phyloP scores from a whole-genome alignment of 2,329 filamentous ascomycete genomes.

The Colletotrichum gloeosporioides region DNA sequence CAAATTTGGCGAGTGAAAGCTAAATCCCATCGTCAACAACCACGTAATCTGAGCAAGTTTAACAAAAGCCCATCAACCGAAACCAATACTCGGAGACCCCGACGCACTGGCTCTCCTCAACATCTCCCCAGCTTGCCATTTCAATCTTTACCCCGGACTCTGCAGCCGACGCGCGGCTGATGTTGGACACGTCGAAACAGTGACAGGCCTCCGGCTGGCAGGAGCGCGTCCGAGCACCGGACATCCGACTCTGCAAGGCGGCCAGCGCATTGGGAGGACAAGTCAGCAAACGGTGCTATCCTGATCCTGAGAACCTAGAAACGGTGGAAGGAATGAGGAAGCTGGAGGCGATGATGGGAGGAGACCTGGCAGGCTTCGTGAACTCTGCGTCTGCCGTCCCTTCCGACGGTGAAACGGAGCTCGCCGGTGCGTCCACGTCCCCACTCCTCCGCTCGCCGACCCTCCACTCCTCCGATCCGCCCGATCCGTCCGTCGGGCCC shows the following conservation, averaged over 20 bases:
- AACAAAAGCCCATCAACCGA: background rate
- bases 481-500: background rate
- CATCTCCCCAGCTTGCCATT: background rate
- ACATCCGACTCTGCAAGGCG: background rate
- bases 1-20: background rate
- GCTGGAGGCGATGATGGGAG: background rate
- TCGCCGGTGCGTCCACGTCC: background rate
- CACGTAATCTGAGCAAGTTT: background rate
- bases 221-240: constrained; percentile 5
- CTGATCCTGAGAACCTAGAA: background rate
- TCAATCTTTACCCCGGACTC: background rate
- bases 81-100: background rate
- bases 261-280: background rate
- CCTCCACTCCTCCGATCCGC: background rate
- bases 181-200: background rate
- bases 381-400: background rate
- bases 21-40: background rate
- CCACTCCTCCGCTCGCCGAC: background rate
- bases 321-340: background rate
- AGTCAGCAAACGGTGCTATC: background rate
- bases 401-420: background rate
- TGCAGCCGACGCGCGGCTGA: background rate
- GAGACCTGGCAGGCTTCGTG: background rate
- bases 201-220: background rate
- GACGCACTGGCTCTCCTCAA: background rate